Percentiles rank a stretch among this genome's conserved stretches.
Conservation (phyloP, 495 filamentous ascomycete species). For the Halenospora varia region DNA sequence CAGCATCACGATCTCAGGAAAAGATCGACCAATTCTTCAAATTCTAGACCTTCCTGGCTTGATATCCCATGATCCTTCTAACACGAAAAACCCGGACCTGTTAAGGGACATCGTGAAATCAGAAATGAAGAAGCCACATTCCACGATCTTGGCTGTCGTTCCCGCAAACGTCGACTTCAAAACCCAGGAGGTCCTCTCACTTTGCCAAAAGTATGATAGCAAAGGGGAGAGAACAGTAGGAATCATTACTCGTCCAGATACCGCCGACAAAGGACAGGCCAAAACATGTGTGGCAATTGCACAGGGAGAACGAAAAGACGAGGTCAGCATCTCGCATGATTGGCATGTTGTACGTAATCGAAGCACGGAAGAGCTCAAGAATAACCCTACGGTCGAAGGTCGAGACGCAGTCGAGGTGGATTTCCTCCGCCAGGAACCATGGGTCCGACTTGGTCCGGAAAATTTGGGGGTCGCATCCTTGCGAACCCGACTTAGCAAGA, state of each 20-base stretch:
- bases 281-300: not conserved
- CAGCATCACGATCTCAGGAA: conserved; percentile 45
- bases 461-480: not conserved
- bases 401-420: not conserved
- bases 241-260: conserved; percentile 49
- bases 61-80: conserved; percentile 38
- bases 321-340: not conserved
- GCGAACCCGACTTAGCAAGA: not conserved
- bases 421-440: not conserved
- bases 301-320: not conserved
- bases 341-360: not conserved
- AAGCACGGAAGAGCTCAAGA: conserved; percentile 8
- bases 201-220: conserved; percentile 39
- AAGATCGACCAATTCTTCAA: conserved; percentile 47
- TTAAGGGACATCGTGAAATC: conserved; percentile 40
- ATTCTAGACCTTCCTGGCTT: conserved; percentile 54
- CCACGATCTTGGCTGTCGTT: conserved; percentile 49
- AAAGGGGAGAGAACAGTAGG: conserved; percentile 42
- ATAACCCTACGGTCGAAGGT: not conserved
- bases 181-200: conserved; percentile 41
- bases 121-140: conserved; percentile 47
- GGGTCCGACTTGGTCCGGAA: not conserved
- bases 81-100: conserved; percentile 37
- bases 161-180: conserved; percentile 47
- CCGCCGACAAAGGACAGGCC: not conserved